phyloP scores from a whole-genome alignment of 192 early-diverging fungal genomes.

The Backusella sp. region DNA sequence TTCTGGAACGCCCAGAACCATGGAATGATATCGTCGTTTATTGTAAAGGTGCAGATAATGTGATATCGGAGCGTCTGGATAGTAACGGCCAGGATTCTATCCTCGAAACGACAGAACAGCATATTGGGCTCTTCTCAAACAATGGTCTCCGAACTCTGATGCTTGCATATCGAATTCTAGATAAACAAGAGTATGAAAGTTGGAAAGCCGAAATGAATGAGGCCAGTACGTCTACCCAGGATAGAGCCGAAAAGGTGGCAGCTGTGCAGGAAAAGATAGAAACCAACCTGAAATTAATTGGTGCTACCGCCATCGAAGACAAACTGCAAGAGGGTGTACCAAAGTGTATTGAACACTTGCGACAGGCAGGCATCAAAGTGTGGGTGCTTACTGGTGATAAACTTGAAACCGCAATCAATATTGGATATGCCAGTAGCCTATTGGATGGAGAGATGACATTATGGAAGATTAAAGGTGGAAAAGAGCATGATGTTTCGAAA shows the following conservation, averaged over 20 bases:
- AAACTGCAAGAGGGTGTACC: constrained; percentile 96
- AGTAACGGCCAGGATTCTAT: constrained; percentile 43
- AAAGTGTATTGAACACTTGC: constrained; percentile 79
- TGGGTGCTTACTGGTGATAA: constrained; percentile 99
- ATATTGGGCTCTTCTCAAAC: constrained; percentile 77
- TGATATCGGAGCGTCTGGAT: constrained; percentile 84
- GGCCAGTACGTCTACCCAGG: constrained; percentile 67
- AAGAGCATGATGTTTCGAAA: background rate
- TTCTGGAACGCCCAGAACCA: constrained; percentile 70
- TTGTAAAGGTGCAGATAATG: constrained; percentile 95
- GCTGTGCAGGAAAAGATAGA: constrained; percentile 79
- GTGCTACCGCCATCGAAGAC: constrained; percentile 97
- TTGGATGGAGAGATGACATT: constrained; percentile 68
- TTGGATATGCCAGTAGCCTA: constrained; percentile 84
- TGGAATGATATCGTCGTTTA: constrained; percentile 82
- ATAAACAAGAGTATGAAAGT: constrained; percentile 66
- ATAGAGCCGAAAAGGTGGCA: constrained; percentile 75
- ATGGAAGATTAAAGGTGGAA: constrained; percentile 48
- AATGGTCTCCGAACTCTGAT: constrained; percentile 91
- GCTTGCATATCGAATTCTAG: constrained; percentile 75
- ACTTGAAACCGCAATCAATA: constrained; percentile 98
- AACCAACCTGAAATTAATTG: constrained; percentile 76
- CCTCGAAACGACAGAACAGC: constrained; percentile 56
- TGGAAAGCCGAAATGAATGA: constrained; percentile 76
- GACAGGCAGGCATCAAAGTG: constrained; percentile 88